A percentile compares a stretch with the other conserved stretches of the same genome.
These are phyloP conservation scores for Voacanga thouarsii DNA, from an alignment of 257 asterid species.

Conservation along the genomic window DNA sequence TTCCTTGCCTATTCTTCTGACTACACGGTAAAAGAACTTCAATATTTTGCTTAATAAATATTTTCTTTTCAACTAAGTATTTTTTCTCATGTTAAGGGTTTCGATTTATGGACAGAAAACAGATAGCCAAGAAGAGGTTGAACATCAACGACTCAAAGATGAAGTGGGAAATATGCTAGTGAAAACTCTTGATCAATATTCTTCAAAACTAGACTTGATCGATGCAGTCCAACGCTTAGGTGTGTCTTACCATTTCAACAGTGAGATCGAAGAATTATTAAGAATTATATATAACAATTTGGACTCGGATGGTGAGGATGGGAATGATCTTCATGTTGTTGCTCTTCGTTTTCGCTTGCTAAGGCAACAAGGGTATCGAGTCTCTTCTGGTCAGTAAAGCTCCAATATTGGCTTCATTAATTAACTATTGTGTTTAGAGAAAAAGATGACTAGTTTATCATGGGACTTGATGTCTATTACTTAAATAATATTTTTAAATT, in stretches of 20 bases:
- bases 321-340: background rate
- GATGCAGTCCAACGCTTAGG: background rate
- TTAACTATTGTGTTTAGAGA: no score
- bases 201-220: background rate
- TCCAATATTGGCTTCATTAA: no score
- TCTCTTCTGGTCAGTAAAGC: background rate
- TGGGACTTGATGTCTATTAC: no score
- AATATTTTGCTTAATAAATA: no score
- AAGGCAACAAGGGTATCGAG: background rate
- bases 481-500: no score
- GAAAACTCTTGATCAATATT: background rate
- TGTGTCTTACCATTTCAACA: background rate
- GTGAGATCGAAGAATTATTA: constrained; percentile 6
- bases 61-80: no score
- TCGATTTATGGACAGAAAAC: background rate
- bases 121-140: background rate
- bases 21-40: no score
- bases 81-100: no score
- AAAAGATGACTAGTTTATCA: no score
- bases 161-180: background rate
- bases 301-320: background rate
- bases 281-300: background rate
- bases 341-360: constrained; percentile 8
- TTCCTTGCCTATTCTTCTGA: no score
- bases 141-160: background rate